A percentile compares a stretch with the other conserved stretches of the same genome.
Conservation (phyloP, 306 rosid genomes). For the Begonia loranthoides region DNA sequence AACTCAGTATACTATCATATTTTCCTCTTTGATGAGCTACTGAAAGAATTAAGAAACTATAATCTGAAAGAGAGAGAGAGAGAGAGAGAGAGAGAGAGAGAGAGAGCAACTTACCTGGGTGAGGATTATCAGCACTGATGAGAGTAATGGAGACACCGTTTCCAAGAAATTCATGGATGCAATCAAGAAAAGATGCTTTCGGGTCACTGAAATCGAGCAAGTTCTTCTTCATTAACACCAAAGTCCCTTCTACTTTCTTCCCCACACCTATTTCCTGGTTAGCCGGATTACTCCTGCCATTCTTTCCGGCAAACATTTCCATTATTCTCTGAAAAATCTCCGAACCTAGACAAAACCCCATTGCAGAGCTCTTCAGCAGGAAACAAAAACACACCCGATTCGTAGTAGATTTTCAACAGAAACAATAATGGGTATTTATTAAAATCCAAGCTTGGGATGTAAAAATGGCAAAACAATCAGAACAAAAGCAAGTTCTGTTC, state of each 20-base stretch:
- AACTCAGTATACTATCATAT: too few relatives aligned
- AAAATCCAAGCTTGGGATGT: too few relatives aligned
- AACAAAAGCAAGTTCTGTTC: too few relatives aligned
- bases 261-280: slow-evolving; percentile 3
- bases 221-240: slow-evolving; percentile 64
- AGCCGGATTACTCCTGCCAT: background rate
- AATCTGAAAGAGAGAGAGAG: too few relatives aligned
- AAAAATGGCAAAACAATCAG: too few relatives aligned
- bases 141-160: slow-evolving; percentile 73
- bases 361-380: background rate
- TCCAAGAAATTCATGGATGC: slow-evolving; percentile 68
- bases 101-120: slow-evolving; percentile 34
- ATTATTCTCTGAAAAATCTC: slow-evolving; percentile 8
- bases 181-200: slow-evolving; percentile 58
- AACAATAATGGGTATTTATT: too few relatives aligned
- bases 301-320: slow-evolving; percentile 18
- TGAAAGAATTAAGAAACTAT: too few relatives aligned
- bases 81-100: background rate
- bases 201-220: slow-evolving; percentile 51
- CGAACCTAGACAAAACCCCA: background rate
- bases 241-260: slow-evolving; percentile 39
- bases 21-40: too few relatives aligned
- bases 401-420: too few relatives aligned
- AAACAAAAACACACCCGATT: too few relatives aligned
- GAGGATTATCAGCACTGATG: slow-evolving; percentile 37